Evolutionary conservation across 257 asterid species (phyloP), one percentile per base, ranked within the genome.

Genomic region (Haberlea rhodopensis): DNA sequence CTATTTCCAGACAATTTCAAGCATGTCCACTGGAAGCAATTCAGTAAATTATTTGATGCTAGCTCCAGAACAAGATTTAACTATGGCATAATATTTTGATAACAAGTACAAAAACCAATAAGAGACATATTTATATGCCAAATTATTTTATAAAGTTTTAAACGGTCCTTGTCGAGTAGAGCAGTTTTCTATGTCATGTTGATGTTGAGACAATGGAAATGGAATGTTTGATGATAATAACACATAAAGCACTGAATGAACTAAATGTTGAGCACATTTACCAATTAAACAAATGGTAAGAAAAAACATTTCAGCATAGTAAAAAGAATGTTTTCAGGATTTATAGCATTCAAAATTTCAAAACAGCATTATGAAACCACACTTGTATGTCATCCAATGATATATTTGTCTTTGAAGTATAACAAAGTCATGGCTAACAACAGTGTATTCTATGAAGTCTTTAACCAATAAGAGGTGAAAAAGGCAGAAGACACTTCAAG

Each of bases 401-500:
- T 23, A 52, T 52, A 23, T 56, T n/a, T 18, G 28, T 25, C 58
- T 37, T 28, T 62, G 53, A 57, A 57, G 53, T 53, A 45, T 19
- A 67, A 52, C 29, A 73, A 53, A 63, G 59, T 37, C 62, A 74
- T 32, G 46, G n/a, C 46, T 37, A 37, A 37, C 16, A 37, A 37
- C n/a, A 37, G 11, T 37, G 3, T n/a, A 9, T 37, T 16, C n/a
- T 37, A 37, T 5, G 1, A 37, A 37, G 10, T 37, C 46, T 61
- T 31, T 45, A 34, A 56, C 56, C 64, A 25, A 53, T 15, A 43
- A 58, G 54, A 65, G 43, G 45, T 22, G 45, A 15, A 57, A 66
- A 53, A 21, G 24, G 62, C 46, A 69, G 43, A 27, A 57, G 58
- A 43, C 23, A 56, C 63, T 74, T 52, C 70, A 74, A 70, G 45